These are phyloP conservation scores for Talaromyces thailandensis DNA, from an alignment of 495 filamentous ascomycete genomes.

Conservation along the genomic window DNA sequence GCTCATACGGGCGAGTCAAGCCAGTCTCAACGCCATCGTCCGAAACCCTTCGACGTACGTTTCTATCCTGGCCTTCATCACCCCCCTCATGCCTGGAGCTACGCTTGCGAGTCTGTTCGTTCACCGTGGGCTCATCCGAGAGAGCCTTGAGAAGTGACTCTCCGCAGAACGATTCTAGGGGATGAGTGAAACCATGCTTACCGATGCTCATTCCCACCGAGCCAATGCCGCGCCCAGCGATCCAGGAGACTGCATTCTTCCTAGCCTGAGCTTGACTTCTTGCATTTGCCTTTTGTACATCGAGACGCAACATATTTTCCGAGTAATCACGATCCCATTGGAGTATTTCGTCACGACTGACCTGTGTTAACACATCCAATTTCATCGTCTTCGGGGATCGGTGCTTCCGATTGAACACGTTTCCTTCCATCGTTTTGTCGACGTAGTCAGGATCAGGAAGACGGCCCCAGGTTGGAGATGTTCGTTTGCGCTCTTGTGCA, in stretches of 20 bases:
- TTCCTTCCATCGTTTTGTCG: not conserved
- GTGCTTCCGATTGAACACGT: conserved; percentile 9
- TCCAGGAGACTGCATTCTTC: conserved; percentile 46
- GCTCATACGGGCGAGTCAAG: conserved; percentile 5
- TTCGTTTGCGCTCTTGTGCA: not conserved
- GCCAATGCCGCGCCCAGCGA: conserved; percentile 46
- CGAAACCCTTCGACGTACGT: conserved; percentile 21
- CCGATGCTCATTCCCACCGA: conserved; percentile 44
- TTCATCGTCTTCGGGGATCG: conserved; percentile 10
- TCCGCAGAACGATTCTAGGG: conserved; percentile 48
- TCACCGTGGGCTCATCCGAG: conserved; percentile 15
- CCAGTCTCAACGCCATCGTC: conserved; percentile 32
- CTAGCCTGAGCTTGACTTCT: conserved; percentile 35
- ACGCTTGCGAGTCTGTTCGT: conserved; percentile 28
- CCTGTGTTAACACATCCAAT: conserved; percentile 17
- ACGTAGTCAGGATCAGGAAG: conserved; percentile 10
- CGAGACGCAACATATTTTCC: conserved; percentile 38
- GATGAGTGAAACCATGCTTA: conserved; percentile 23
- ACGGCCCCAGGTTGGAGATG: conserved; percentile 4
- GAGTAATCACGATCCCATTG: conserved; percentile 54
- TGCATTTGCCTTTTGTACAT: conserved; percentile 31
- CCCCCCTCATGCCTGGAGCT: conserved; percentile 18
- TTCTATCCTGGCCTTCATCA: conserved; percentile 25
- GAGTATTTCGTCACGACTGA: conserved; percentile 47
- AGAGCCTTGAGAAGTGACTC: conserved; percentile 39